A percentile compares a stretch with the other conserved stretches of the same genome.
Evolutionary conservation across 2,329 filamentous ascomycete genomes (phyloP).

Genomic region (Colletotrichum aenigma): DNA sequence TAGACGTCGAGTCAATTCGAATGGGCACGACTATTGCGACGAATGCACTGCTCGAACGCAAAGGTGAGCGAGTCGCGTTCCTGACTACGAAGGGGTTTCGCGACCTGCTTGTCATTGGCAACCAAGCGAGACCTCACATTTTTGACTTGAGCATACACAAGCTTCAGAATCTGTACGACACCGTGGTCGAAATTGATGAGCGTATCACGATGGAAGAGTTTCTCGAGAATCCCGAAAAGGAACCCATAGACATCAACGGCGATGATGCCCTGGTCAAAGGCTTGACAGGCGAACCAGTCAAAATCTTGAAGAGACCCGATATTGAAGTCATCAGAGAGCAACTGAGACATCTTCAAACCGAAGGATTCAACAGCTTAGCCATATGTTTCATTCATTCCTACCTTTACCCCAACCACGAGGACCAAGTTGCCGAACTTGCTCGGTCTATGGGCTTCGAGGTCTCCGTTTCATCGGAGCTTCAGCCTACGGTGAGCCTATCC

Average conservation of each 20-base stretch:
- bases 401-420: constrained; percentile 59
- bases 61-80: constrained; percentile 73
- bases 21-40: constrained; percentile 81
- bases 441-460: constrained; percentile 62
- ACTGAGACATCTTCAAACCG: constrained; percentile 61
- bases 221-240: constrained; percentile 62
- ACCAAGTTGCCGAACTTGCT: constrained; percentile 39
- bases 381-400: constrained; percentile 79
- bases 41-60: constrained; percentile 73
- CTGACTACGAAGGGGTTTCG: constrained; percentile 73
- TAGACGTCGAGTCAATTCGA: constrained; percentile 59
- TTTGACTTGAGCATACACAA: constrained; percentile 74
- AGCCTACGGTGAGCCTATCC: constrained; percentile 69
- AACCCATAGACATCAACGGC: constrained; percentile 28
- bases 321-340: constrained; percentile 53
- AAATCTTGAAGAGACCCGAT: constrained; percentile 62
- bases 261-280: constrained; percentile 59
- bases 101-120: constrained; percentile 73
- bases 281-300: constrained; percentile 67
- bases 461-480: constrained; percentile 66
- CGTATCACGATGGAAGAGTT: constrained; percentile 76
- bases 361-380: constrained; percentile 55
- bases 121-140: constrained; percentile 73
- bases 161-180: constrained; percentile 69
- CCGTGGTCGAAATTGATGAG: constrained; percentile 73